phyloP scores from a whole-genome alignment of 164 flowering plant genomes.

The Echeveria elegans region DNA sequence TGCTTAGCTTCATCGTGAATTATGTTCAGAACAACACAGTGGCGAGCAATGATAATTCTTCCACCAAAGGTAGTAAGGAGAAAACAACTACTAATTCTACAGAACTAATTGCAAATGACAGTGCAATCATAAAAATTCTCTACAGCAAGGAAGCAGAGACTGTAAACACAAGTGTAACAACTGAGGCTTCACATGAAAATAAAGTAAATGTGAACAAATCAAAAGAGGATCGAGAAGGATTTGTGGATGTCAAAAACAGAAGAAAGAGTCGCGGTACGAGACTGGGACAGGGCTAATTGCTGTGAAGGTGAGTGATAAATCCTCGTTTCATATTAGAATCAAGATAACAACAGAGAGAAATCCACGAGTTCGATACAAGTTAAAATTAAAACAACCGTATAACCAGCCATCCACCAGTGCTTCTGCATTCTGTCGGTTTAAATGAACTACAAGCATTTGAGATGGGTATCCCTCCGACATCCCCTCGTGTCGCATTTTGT shows the following conservation, averaged over 20 bases:
- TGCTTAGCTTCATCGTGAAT: slow-evolving; percentile 64
- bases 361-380: slow-evolving; percentile 8
- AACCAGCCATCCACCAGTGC: slow-evolving; percentile 63
- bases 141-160: slow-evolving; percentile 24
- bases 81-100: slow-evolving; percentile 21
- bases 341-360: neutral
- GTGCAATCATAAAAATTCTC: slow-evolving; percentile 49
- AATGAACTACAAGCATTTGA: neutral
- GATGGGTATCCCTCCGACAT: too few relatives aligned
- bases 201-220: slow-evolving; percentile 17
- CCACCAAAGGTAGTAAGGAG: slow-evolving; percentile 21
- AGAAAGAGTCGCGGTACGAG: slow-evolving; percentile 55
- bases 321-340: neutral
- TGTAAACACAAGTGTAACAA: neutral
- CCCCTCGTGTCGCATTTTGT: too few relatives aligned
- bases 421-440: slow-evolving; percentile 65
- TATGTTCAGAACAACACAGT: slow-evolving; percentile 49
- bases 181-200: slow-evolving; percentile 10
- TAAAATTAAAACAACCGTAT: slow-evolving; percentile 42
- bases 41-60: slow-evolving; percentile 13
- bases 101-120: slow-evolving; percentile 57
- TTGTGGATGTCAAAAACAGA: slow-evolving; percentile 58
- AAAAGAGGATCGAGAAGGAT: slow-evolving; percentile 66
- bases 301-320: too few relatives aligned
- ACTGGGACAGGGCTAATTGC: neutral